Base-by-base conservation (phyloP, 1,284 basidiomycete genomes). In the Heliocybe sulcata region DNA sequence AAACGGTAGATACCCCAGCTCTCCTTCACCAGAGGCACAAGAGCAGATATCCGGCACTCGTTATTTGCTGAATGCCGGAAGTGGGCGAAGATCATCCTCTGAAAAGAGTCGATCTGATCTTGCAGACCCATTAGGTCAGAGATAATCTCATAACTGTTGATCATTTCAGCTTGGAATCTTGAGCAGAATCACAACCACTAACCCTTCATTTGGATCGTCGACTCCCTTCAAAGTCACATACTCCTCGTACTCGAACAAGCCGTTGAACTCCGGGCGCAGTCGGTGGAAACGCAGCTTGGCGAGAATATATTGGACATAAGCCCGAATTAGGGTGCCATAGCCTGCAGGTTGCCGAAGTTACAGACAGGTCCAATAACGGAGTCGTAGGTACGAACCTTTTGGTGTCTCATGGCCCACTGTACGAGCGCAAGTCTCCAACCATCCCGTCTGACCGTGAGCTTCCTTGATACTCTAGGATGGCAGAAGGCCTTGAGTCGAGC, bases 161-260 rank as follows among this genome's bases (percentile, higher is more conserved):
- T 35, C n/a, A 47, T 45, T 51, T 59, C 42, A 60, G 42, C 29
- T 45, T 50, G 14, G 57, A 10, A 47, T 35, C 50, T n/a, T n/a
- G n/a, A 23, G 26, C 42, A 50, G 22, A 25, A 23, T 8, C 38
- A 26, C 12, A 26, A 23, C 54, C 22, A 69, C 85, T 60, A 68
- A 96, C 93, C 94, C 94, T 77, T 98, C 94, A 67, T 98, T 97
- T 9, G 94, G 94, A 75, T 98, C 94, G 68, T 97, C 93, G 60
- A 98, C 96, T 48, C 92, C 93, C 70, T 96, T 95, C 63, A 98
- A 75, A 22, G 91, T 93, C 62, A 98, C 85, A 69, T 98, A 98
- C 72, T 98, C 94, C 66, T 97, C 94, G 63, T 98, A 98, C 71
- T 98, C 94, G 66, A 97, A 97, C 16, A 97, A 74, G 23, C 94